These are phyloP conservation scores for Nannizziopsis barbatae DNA, from an alignment of 2,329 filamentous ascomycete species.

Conservation along the genomic window DNA sequence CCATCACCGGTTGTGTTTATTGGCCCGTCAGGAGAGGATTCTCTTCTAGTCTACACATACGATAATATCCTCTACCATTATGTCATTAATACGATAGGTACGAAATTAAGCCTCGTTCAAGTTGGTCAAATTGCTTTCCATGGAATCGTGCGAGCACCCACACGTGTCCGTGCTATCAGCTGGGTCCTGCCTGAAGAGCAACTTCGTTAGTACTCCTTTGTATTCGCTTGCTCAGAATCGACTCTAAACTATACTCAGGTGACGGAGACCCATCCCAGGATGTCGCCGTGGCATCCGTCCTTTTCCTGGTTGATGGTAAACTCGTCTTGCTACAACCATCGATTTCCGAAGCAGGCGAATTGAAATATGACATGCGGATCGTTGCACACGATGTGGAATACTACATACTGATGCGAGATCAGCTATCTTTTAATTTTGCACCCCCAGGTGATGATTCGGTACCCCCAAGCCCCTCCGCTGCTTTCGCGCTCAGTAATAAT, in stretches of 20 bases:
- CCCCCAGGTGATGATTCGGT: slow-evolving; percentile 38
- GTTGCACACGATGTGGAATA: slow-evolving; percentile 95
- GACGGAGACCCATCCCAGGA: slow-evolving; percentile 94
- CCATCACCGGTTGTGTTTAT: slow-evolving; percentile 82
- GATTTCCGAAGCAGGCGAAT: slow-evolving; percentile 64
- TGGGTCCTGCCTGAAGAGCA: slow-evolving; percentile 93
- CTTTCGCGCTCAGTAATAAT: slow-evolving; percentile 29
- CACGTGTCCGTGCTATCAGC: slow-evolving; percentile 80
- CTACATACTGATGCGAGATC: slow-evolving; percentile 83
- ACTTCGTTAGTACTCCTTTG: slow-evolving; percentile 44
- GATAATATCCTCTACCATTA: slow-evolving; percentile 95
- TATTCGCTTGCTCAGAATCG: background rate
- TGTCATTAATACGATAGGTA: slow-evolving; percentile 61
- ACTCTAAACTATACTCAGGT: slow-evolving; percentile 28
- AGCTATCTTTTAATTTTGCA: slow-evolving; percentile 44
- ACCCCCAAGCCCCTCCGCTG: slow-evolving; percentile 41
- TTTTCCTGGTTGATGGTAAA: slow-evolving; percentile 96
- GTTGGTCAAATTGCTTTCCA: slow-evolving; percentile 98
- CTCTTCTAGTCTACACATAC: slow-evolving; percentile 89
- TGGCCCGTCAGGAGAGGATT: slow-evolving; percentile 82
- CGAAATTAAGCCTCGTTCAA: slow-evolving; percentile 68
- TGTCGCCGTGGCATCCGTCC: slow-evolving; percentile 80
- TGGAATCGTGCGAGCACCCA: slow-evolving; percentile 87
- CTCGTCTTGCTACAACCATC: slow-evolving; percentile 84
- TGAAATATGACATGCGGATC: slow-evolving; percentile 97